Base-by-base conservation (phyloP, 768 basidiomycete genomes). In the Leccinum boreale region DNA sequence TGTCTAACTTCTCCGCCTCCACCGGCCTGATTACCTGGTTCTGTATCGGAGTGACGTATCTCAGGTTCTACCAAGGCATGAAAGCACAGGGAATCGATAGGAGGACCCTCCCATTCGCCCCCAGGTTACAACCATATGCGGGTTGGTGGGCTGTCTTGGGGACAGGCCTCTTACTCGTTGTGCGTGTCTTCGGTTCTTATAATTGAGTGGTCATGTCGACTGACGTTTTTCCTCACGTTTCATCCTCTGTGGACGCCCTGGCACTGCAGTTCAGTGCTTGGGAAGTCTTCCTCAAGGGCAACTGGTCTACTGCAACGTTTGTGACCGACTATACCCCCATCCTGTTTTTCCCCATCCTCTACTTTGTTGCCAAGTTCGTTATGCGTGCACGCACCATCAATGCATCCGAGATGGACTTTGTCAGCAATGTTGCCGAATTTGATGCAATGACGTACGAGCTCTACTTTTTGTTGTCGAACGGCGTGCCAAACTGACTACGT, bases 71-170 rank as follows among this genome's bases (percentile, higher is more conserved):
- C 60, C 64, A 73, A 3, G 85, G 83, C n/a, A 57, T 79, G 63
- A 73, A 73, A 53, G 70, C 63, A 0, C 84, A 86, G 54, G 82
- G 83, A 0, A 71, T 84, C 55, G 73, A 77, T 64, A 75, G 81
- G 31, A 58, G 42, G 1, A 74, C 65, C 0, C 76, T 86, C 3
- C 84, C 85, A 1, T 86, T 76, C 65, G 47, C 62, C 0, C 67
- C 78, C 0, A 52, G 59, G 5, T 36, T 84, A 0, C 78, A 80
- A 55, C 80, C 80, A 0, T 80, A 65, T 36, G 73, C 71, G 0
- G 76, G 68, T 9, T 81, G 74, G 73, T 79, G 70, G 49, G 66
- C 65, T 10, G 55, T 72, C 7, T 59, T 67, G 19, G 65, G 67
- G 0, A 63, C 69, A 23, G 65, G 62, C 15, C 49, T 70, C 7